Evolutionary conservation across 2,329 filamentous ascomycete genomes (phyloP).

Genomic region (Exophiala dermatitidis): DNA sequence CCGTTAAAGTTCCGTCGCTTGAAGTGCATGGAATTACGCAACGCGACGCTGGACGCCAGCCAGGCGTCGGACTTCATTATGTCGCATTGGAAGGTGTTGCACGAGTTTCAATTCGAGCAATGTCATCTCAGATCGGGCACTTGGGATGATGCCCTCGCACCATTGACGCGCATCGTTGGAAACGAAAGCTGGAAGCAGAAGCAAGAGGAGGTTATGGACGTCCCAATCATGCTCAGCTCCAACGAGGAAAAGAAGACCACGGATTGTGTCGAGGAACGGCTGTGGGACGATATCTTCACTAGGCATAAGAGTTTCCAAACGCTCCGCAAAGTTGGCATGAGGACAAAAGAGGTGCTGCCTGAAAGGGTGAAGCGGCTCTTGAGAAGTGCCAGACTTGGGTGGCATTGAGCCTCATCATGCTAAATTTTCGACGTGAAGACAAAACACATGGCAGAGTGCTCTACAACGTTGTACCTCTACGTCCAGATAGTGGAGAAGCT

Average conservation of each 20-base stretch:
- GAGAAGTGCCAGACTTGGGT: conserved; percentile 18
- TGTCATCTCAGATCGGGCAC: conserved; percentile 62
- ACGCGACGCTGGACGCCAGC: conserved; percentile 61
- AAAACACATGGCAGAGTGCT: not conserved
- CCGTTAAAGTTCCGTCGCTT: conserved; percentile 61
- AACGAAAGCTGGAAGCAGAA: conserved; percentile 36
- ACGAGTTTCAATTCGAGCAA: conserved; percentile 74
- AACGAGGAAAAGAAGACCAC: conserved; percentile 24
- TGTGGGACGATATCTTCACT: conserved; percentile 26
- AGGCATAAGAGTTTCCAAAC: conserved; percentile 18
- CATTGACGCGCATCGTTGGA: conserved; percentile 46
- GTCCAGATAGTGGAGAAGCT: not conserved
- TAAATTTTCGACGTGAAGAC: not conserved
- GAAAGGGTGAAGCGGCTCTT: conserved; percentile 22
- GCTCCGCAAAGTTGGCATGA: conserved; percentile 18
- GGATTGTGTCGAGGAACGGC: conserved; percentile 27
- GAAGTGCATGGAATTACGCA: conserved; percentile 62
- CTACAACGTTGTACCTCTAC: not conserved
- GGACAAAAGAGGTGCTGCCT: conserved; percentile 21
- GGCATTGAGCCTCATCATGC: conserved; percentile 10
- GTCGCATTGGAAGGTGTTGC: conserved; percentile 59
- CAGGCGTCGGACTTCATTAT: conserved; percentile 65
- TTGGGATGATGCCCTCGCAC: conserved; percentile 77
- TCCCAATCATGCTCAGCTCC: conserved; percentile 35
- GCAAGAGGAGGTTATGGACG: conserved; percentile 34